Evolutionary conservation across 768 basidiomycete species (phyloP).

Genomic region (Mycena amicta): DNA sequence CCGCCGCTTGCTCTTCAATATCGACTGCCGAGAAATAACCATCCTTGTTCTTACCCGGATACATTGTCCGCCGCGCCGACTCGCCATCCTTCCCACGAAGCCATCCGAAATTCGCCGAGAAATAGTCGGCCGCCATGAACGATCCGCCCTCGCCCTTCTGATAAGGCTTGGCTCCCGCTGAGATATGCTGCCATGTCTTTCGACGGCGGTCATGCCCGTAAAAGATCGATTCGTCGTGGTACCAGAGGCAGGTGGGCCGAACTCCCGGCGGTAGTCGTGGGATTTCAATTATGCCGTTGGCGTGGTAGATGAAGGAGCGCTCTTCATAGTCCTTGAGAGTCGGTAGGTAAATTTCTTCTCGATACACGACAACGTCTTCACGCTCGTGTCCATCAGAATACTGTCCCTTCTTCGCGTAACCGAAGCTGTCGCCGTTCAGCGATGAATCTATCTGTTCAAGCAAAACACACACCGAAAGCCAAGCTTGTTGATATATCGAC

Average conservation of each 20-base stretch:
- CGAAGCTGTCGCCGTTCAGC: background rate
- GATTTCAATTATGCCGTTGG: background rate
- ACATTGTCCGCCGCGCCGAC: slow-evolving; percentile 22
- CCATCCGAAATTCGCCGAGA: slow-evolving; percentile 36
- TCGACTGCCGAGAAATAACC: slow-evolving; percentile 26
- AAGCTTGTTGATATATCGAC: slow-evolving; percentile 27
- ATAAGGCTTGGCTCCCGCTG: slow-evolving; percentile 20
- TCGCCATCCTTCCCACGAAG: slow-evolving; percentile 24
- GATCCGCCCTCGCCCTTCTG: slow-evolving; percentile 36
- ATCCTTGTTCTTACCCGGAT: slow-evolving; percentile 24
- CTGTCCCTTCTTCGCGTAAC: slow-evolving; percentile 23
- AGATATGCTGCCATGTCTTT: slow-evolving; percentile 26
- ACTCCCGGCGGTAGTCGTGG: background rate
- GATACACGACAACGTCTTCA: slow-evolving; percentile 32
- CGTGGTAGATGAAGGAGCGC: slow-evolving; percentile 7
- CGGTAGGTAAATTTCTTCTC: slow-evolving; percentile 25
- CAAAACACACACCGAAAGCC: slow-evolving; percentile 19
- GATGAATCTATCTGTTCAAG: background rate
- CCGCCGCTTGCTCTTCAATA: slow-evolving; percentile 3
- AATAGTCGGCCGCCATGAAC: slow-evolving; percentile 39
- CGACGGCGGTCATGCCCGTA: slow-evolving; percentile 34
- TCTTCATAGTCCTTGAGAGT: slow-evolving; percentile 7
- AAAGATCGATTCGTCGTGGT: slow-evolving; percentile 35
- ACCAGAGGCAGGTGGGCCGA: slow-evolving; percentile 1
- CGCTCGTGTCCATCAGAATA: slow-evolving; percentile 34